A percentile compares a stretch with the other conserved stretches of the same genome.
These are phyloP conservation scores for Ziziphus jujuba DNA, from an alignment of 306 rosid genomes.

Conservation along the genomic window DNA sequence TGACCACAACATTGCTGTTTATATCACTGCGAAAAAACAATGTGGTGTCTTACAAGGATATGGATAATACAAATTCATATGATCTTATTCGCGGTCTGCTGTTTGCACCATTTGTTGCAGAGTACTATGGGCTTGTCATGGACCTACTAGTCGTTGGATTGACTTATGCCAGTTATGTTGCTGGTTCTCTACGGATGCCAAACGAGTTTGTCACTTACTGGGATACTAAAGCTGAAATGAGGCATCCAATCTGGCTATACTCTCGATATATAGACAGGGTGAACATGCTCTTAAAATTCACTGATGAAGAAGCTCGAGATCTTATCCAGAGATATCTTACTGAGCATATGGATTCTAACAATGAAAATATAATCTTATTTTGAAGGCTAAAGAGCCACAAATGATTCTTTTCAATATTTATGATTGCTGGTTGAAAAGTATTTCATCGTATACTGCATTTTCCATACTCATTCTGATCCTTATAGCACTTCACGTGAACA, in stretches of 20 bases:
- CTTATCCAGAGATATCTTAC: constrained; percentile 97
- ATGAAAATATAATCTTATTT: constrained; percentile 92
- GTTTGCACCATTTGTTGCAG: constrained; percentile 97
- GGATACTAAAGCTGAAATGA: constrained; percentile 96
- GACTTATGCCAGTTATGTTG: constrained; percentile 97
- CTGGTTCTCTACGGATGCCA: constrained; percentile 98
- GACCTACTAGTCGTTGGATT: constrained; percentile 92
- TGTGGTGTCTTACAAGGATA: constrained; percentile 96
- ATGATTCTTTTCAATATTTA: constrained; percentile 98
- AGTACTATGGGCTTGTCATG: constrained; percentile 86
- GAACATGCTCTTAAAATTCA: constrained; percentile 89
- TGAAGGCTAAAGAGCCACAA: constrained; percentile 98
- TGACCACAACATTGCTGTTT: constrained; percentile 97
- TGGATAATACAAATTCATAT: constrained; percentile 96
- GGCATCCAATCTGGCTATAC: constrained; percentile 93
- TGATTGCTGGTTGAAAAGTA: constrained; percentile 98
- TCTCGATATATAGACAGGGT: constrained; percentile 93
- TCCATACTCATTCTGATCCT: constrained; percentile 90
- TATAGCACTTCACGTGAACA: constrained; percentile 95
- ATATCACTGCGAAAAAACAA: constrained; percentile 97
- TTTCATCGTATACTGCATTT: constrained; percentile 97
- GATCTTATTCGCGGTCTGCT: constrained; percentile 99
- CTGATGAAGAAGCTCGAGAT: constrained; percentile 97
- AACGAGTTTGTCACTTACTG: constrained; percentile 93
- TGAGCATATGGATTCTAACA: constrained; percentile 98